phyloP scores from a whole-genome alignment of 345 rosid genomes.

The Brassica juncea region DNA sequence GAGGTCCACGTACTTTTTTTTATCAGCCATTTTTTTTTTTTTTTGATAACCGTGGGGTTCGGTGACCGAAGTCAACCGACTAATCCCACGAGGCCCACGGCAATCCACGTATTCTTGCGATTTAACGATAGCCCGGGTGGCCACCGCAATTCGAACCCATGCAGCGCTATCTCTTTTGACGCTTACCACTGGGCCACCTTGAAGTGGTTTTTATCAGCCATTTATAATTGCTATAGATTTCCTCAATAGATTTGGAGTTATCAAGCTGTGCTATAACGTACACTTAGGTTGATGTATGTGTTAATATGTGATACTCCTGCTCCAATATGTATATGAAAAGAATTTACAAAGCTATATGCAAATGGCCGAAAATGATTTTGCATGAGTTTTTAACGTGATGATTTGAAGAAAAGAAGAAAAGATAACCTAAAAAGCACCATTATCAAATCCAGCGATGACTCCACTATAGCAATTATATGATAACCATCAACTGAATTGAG shows the following conservation, averaged over 20 bases:
- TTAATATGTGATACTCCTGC: neutral
- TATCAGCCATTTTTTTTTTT: too few relatives aligned
- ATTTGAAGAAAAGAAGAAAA: neutral
- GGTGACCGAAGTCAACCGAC: too few relatives aligned
- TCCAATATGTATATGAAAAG: neutral
- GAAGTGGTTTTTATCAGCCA: neutral
- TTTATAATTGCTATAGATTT: neutral
- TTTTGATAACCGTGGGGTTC: too few relatives aligned
- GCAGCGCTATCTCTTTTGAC: too few relatives aligned
- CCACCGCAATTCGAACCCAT: too few relatives aligned
- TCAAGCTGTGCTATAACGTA: neutral
- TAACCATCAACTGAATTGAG: neutral
- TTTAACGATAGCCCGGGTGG: too few relatives aligned
- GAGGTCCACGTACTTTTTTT: too few relatives aligned
- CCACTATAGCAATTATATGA: slow-evolving; percentile 11
- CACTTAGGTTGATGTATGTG: neutral
- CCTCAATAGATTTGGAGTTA: slow-evolving; percentile 2
- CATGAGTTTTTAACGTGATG: slow-evolving; percentile 6
- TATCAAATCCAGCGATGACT: slow-evolving; percentile 26
- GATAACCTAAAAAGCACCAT: slow-evolving; percentile 7
- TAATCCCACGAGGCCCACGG: too few relatives aligned
- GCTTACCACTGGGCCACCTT: too few relatives aligned
- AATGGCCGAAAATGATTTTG: neutral
- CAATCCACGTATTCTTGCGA: too few relatives aligned
- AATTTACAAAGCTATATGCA: neutral